Evolutionary conservation across 2,329 filamentous ascomycete genomes (phyloP), one percentile per base, ranked within the genome.

Genomic region (Coniochaeta sp.): DNA sequence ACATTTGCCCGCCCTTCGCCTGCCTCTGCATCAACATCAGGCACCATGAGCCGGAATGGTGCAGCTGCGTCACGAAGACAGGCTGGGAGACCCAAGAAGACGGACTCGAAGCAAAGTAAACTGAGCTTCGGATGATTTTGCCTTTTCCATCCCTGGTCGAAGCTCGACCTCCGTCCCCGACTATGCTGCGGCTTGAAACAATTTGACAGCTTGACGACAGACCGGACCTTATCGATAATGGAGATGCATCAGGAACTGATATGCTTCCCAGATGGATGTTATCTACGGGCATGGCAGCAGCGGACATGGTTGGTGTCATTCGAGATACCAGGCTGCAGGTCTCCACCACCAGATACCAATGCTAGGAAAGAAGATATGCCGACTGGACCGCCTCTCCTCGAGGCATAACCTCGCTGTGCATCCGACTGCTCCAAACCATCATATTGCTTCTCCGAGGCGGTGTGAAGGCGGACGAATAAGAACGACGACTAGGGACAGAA

Each of bases 101-200:
- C 70, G 70, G 84, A 87, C 70, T 81, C 81, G 62, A 84, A 84
- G 16, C 85, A 88, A 68, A 84, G 79, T 64, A 84, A 77, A 69
- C 75, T 88, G 70, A 81, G 77, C 47, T 88, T 88, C 76, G 80
- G 81, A 62, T 84, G 73, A 82, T 55, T 38, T 44, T 26, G 19
- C 42, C 19, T 24, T 47, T 4, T 22, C 24, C 19, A 24, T 40
- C 16, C 3, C n/a, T 47, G 3, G 6, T 19, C 19, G n/a, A 42
- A 19, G n/a, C 40, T n/a, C 40, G 40, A 42, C 34, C 12, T 9
- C 34, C 34, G 10, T 40, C 38, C 16, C 16, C 38, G 16, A n/a
- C 3, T 19, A 19, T 40, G 4, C 5, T 17, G 16, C 6, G 22
- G 22, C 19, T 26, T n/a, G 19, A 10, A 30, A 14, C 2, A 4